These are phyloP conservation scores for Fusarium odoratissimum DNA, from an alignment of 2,329 filamentous ascomycete species.

Conservation along the genomic window DNA sequence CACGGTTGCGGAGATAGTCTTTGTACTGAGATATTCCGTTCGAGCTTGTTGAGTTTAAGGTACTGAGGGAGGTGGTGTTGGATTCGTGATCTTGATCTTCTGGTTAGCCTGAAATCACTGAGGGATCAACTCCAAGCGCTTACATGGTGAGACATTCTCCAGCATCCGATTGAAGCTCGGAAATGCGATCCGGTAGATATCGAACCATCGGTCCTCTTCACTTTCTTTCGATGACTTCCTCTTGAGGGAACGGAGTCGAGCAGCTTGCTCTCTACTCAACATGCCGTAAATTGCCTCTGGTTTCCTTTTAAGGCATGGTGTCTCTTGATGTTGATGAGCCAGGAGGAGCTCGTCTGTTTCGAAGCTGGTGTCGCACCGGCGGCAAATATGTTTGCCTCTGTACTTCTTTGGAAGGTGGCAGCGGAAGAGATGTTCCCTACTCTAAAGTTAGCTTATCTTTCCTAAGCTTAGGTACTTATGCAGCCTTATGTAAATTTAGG, in stretches of 20 bases:
- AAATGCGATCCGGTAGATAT: neutral
- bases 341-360: neutral
- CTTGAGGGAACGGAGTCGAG: neutral
- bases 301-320: rapidly evolving
- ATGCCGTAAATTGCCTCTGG: rapidly evolving
- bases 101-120: no score
- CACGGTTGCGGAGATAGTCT: neutral
- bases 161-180: neutral
- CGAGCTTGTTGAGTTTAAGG: neutral
- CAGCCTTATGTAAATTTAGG: no score
- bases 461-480: neutral
- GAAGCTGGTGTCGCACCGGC: neutral
- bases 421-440: neutral
- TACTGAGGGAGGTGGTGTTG: neutral
- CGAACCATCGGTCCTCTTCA: neutral
- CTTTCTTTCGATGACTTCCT: neutral
- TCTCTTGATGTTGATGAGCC: neutral
- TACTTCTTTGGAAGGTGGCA: neutral
- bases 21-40: neutral
- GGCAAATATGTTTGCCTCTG: rapidly evolving
- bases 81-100: neutral
- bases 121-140: neutral
- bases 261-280: neutral
- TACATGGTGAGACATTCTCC: neutral
- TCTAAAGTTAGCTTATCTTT: neutral